phyloP scores from a whole-genome alignment of 148 eudicot genomes.

The Rhododendron williamsianum region DNA sequence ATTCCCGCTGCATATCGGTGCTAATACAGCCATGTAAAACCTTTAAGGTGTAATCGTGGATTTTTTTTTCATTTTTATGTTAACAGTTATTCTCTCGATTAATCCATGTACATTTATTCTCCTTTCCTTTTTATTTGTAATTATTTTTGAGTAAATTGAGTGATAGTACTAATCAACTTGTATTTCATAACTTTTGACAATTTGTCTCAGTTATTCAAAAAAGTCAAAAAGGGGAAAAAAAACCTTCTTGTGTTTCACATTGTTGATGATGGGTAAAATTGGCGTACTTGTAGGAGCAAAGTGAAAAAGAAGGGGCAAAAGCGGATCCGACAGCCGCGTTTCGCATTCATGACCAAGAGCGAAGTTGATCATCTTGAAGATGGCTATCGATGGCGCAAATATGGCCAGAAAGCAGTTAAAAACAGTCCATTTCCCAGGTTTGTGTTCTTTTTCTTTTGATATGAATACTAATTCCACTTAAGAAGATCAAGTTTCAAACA shows the following conservation, averaged over 20 bases:
- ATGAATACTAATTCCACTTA: not conserved
- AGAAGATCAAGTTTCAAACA: not conserved
- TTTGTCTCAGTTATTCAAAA: too few species aligned
- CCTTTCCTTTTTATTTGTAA: not conserved
- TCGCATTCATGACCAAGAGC: conserved; percentile 93
- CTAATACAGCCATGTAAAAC: too few species aligned
- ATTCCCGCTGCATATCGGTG: not conserved
- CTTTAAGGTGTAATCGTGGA: not conserved
- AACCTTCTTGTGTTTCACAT: not conserved
- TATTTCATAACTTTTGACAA: not conserved
- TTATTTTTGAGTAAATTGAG: not conserved
- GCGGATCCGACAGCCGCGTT: conserved; percentile 68
- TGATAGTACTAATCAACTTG: not conserved
- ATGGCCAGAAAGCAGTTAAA: conserved; percentile 97
- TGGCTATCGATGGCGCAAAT: conserved; percentile 94
- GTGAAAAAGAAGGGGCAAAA: conserved; percentile 73
- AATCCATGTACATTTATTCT: not conserved
- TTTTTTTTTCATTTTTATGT: too few species aligned
- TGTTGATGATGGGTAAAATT: not conserved
- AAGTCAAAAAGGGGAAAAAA: too few species aligned
- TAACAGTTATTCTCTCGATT: too few species aligned
- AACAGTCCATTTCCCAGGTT: conserved; percentile 97
- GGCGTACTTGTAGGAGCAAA: conserved; percentile 44
- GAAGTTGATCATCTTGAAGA: conserved; percentile 98
- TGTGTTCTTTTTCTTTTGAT: not conserved